Evolutionary conservation across 352 stramenopile species (phyloP), one percentile per base, ranked within the genome.

Genomic region (Blastocystis sp.): DNA sequence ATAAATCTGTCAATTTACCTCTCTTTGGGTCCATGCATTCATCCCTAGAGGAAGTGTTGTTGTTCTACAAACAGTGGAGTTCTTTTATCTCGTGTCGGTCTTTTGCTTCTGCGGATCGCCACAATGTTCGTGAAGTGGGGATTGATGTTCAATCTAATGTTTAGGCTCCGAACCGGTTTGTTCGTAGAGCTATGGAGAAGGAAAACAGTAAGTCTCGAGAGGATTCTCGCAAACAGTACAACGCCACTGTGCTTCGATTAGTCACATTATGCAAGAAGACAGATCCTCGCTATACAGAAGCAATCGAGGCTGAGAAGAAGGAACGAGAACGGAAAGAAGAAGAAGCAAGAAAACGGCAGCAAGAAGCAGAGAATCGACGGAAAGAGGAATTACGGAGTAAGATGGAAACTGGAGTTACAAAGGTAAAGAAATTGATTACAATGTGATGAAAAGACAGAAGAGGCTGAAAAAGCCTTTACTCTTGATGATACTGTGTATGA

Each of bases 121-220:
- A 94, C 77, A 89, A 94, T 87, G 71, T 89, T n/a, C 78, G 78
- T 11, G 90, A 78, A 46, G 56, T 81, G 5, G 11, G 21, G 14
- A 65, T 32, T 39, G 1, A n/a, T n/a, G 12, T 9, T 16, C 21
- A 7, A 14, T 67, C 6, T 81, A 9, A 59, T 42, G 1, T 24
- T 4, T 14, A 94, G 43, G 91, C 91, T 56, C 89, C 89, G 14
- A 89, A 88, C 66, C 90, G 93, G 29, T 69, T 90, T 24, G 89
- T 95, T 32, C 89, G 92, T 39, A 87, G 93, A 66, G 66, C 90
- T 24, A 95, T 95, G 90, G 92, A 96, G 75, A 92, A 94, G 54
- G 92, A 94, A 75, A 96, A 96, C 88, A 89, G 86, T 69, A 94
- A 94, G 75, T 90, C 90, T 27, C 81, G 92, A 39, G 89, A 90